phyloP scores from a whole-genome alignment of 306 rosid genomes.

The Lagenaria siceraria region DNA sequence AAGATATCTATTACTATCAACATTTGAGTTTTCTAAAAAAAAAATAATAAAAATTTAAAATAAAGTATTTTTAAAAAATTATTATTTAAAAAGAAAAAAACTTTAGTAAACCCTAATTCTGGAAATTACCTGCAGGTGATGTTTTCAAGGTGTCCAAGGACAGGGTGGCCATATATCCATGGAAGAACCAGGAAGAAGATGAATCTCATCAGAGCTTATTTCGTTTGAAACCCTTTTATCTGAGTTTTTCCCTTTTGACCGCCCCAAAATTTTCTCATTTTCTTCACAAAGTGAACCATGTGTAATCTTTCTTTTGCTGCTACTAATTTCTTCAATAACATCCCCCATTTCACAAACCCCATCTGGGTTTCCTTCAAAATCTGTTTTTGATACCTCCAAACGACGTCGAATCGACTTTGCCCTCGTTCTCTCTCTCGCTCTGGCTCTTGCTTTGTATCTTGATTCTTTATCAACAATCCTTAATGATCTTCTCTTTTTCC shows the following conservation, averaged over 20 bases:
- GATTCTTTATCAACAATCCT: conserved; percentile 25
- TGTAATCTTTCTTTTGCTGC: not conserved
- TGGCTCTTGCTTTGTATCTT: conserved; percentile 34
- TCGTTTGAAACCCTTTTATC: not conserved
- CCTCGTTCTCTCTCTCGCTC: conserved; percentile 44
- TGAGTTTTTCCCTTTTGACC: not conserved
- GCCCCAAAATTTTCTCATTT: not conserved
- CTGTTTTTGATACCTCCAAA: not conserved
- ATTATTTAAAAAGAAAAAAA: no score
- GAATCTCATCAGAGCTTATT: not conserved
- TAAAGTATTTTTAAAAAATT: no score
- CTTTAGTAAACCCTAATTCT: not conserved
- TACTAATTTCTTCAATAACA: not conserved
- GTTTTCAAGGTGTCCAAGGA: not conserved
- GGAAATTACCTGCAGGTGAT: not conserved
- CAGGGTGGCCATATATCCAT: not conserved
- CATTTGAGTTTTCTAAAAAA: not conserved
- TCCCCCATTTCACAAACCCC: not conserved
- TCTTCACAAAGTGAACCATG: not conserved
- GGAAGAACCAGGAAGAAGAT: not conserved
- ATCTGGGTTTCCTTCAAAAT: not conserved
- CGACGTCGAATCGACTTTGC: conserved; percentile 14
- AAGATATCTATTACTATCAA: no score
- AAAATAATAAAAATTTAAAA: no score
- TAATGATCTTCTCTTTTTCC: conserved; percentile 5